Conservation (phyloP, 2,329 filamentous ascomycete genomes). For the Penicillium psychrosexuale region DNA sequence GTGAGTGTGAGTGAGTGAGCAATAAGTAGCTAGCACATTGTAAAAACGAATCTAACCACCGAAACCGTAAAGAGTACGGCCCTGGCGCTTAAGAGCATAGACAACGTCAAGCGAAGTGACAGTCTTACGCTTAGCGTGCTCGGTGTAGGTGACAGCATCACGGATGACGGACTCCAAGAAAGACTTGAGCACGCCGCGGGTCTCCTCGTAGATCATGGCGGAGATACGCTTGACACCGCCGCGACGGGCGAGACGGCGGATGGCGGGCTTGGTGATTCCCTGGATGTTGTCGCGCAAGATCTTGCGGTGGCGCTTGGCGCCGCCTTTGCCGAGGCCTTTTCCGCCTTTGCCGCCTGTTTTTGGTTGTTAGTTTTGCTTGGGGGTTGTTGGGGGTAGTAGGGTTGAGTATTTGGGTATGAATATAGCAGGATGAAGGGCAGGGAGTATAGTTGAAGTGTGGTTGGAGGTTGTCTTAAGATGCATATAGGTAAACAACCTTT, state of each 20-base stretch:
- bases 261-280: conserved; percentile 98
- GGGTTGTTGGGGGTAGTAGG: background rate
- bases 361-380: conserved; percentile 14
- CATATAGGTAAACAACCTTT: background rate
- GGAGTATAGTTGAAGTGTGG: background rate
- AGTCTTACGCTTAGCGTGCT: conserved; percentile 71
- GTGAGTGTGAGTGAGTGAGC: background rate
- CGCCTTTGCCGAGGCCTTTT: conserved; percentile 96
- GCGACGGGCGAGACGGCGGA: conserved; percentile 97
- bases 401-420: too few species aligned
- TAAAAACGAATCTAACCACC: conserved; percentile 68
- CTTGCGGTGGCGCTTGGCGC: conserved; percentile 99
- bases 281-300: conserved; percentile 99
- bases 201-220: conserved; percentile 87
- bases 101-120: conserved; percentile 60
- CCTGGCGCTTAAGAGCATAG: conserved; percentile 63
- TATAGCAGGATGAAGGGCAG: background rate
- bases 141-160: conserved; percentile 77
- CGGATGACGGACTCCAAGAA: conserved; percentile 80
- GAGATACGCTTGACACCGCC: conserved; percentile 99
- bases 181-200: conserved; percentile 76
- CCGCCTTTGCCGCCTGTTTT: conserved; percentile 82
- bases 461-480: conserved; percentile 11
- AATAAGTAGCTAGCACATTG: background rate
- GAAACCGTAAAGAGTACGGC: conserved; percentile 78